phyloP scores from a whole-genome alignment of 2,329 filamentous ascomycete genomes.

The Exophiala dermatitidis region DNA sequence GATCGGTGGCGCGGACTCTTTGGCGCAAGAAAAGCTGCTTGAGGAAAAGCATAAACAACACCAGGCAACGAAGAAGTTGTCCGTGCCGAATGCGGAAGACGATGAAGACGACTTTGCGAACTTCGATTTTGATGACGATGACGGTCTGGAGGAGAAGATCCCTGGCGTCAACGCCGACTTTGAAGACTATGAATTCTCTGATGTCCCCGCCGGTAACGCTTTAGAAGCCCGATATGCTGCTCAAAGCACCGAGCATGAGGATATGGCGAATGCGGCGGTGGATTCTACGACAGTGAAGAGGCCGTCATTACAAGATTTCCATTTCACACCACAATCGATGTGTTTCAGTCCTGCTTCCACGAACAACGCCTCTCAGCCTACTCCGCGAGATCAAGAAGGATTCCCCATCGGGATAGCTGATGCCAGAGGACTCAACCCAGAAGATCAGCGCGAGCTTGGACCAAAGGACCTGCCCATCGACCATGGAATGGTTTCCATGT shows the following conservation, averaged over 20 bases:
- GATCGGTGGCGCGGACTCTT: slow-evolving; percentile 51
- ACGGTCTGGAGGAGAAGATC: slow-evolving; percentile 41
- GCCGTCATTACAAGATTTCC: slow-evolving; percentile 24
- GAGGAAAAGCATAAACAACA: slow-evolving; percentile 57
- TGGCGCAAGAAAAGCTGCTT: slow-evolving; percentile 53
- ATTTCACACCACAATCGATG: slow-evolving; percentile 28
- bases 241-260: not conserved
- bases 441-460: not conserved
- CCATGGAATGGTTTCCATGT: slow-evolving; percentile 7
- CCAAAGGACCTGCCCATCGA: slow-evolving; percentile 5
- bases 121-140: slow-evolving; percentile 40
- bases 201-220: slow-evolving; percentile 23
- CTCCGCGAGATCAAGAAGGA: slow-evolving; percentile 27
- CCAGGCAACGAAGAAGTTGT: slow-evolving; percentile 38
- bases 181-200: slow-evolving; percentile 38
- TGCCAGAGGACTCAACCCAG: slow-evolving; percentile 16
- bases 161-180: slow-evolving; percentile 44
- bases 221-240: slow-evolving; percentile 14
- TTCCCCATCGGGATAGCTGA: slow-evolving; percentile 24
- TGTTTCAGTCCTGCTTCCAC: slow-evolving; percentile 28
- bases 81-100: slow-evolving; percentile 28
- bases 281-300: slow-evolving; percentile 30
- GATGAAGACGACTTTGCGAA: slow-evolving; percentile 33
- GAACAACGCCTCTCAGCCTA: slow-evolving; percentile 26
- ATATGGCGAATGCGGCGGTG: slow-evolving; percentile 1